phyloP scores from a whole-genome alignment of 805 yeast genomes.

The Metschnikowia matae region DNA sequence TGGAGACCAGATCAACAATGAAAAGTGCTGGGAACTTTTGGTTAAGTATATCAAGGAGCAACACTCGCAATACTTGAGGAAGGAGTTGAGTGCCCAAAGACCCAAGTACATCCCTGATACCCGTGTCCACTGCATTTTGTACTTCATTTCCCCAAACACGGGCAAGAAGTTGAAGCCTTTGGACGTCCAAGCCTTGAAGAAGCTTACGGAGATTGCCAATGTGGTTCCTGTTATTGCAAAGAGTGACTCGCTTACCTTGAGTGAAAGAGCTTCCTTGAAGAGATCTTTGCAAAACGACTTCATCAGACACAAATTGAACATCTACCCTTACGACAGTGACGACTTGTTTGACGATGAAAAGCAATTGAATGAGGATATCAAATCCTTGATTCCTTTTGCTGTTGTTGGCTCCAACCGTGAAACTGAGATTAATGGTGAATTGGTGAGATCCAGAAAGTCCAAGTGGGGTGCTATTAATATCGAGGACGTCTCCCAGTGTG shows the following conservation, averaged over 20 bases:
- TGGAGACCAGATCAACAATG: slow-evolving; percentile 95
- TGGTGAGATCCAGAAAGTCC: slow-evolving; percentile 85
- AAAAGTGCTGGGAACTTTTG: slow-evolving; percentile 95
- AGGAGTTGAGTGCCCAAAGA: slow-evolving; percentile 92
- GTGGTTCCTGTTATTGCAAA: slow-evolving; percentile 96
- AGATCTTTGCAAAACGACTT: slow-evolving; percentile 74
- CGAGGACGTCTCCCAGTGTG: slow-evolving; percentile 93
- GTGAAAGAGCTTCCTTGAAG: slow-evolving; percentile 79
- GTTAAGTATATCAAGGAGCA: slow-evolving; percentile 93
- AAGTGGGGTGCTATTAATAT: slow-evolving; percentile 92
- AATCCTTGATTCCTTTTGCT: slow-evolving; percentile 83
- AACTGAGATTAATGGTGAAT: slow-evolving; percentile 70
- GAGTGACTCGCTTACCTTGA: slow-evolving; percentile 81
- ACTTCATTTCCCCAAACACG: slow-evolving; percentile 79
- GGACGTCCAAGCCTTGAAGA: slow-evolving; percentile 78
- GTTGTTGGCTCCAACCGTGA: slow-evolving; percentile 86
- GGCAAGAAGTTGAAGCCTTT: slow-evolving; percentile 79
- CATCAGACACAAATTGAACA: slow-evolving; percentile 61
- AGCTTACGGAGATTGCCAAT: slow-evolving; percentile 83
- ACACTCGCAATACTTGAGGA: slow-evolving; percentile 84
- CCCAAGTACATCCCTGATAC: slow-evolving; percentile 79
- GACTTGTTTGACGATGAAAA: slow-evolving; percentile 67
- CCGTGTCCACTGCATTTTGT: slow-evolving; percentile 89
- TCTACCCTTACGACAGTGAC: slow-evolving; percentile 79
- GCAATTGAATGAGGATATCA: slow-evolving; percentile 70